Conservation (phyloP, 1,139 yeast species). For the Starmera stellimalicola region DNA sequence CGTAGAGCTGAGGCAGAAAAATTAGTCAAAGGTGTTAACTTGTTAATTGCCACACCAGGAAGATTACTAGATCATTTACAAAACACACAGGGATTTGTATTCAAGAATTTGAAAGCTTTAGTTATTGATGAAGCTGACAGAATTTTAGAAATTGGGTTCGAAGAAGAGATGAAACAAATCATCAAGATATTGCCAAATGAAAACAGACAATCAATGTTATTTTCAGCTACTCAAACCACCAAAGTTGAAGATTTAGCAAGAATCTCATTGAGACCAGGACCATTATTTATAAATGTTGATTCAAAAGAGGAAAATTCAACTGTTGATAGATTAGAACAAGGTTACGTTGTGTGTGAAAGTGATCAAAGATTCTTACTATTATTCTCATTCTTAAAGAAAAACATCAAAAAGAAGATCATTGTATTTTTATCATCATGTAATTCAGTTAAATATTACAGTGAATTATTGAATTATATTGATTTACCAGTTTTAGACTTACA, state of each 20-base stretch:
- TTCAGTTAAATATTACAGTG: slow-evolving; percentile 93
- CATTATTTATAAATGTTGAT: slow-evolving; percentile 90
- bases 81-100: slow-evolving; percentile 88
- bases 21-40: slow-evolving; percentile 83
- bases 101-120: slow-evolving; percentile 87
- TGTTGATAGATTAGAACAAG: slow-evolving; percentile 95
- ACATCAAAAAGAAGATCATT: slow-evolving; percentile 81
- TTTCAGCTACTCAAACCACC: slow-evolving; percentile 97
- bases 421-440: slow-evolving; percentile 95
- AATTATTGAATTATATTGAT: slow-evolving; percentile 87
- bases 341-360: slow-evolving; percentile 94
- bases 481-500: slow-evolving; percentile 92
- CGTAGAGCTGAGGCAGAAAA: slow-evolving; percentile 96
- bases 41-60: slow-evolving; percentile 96
- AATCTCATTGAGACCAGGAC: slow-evolving; percentile 91
- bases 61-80: slow-evolving; percentile 92
- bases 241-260: slow-evolving; percentile 97
- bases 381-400: slow-evolving; percentile 88
- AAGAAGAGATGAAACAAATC: slow-evolving; percentile 96
- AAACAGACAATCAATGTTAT: slow-evolving; percentile 92
- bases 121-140: slow-evolving; percentile 97
- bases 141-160: slow-evolving; percentile 93
- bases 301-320: slow-evolving; percentile 78
- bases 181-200: slow-evolving; percentile 89
- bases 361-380: slow-evolving; percentile 85